These are phyloP conservation scores for Vigna nakashimae DNA, from an alignment of 306 rosid species.

Conservation along the genomic window DNA sequence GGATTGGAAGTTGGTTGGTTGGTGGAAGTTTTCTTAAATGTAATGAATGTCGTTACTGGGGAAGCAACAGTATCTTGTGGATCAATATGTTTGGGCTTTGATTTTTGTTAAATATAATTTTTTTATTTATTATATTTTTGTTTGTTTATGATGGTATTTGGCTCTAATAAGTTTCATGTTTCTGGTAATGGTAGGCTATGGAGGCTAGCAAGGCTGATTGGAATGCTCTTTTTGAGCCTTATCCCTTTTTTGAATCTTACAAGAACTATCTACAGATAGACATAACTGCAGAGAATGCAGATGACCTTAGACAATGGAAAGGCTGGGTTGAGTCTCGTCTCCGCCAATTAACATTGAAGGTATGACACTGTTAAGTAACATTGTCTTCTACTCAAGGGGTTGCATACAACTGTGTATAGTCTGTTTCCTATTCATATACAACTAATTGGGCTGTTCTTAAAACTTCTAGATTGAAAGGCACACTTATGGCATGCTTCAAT, in stretches of 20 bases:
- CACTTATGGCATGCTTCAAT: constrained; percentile 81
- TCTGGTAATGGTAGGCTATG: constrained; percentile 73
- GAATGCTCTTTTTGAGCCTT: constrained; percentile 93
- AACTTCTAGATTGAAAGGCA: constrained; percentile 80
- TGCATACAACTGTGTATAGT: not conserved
- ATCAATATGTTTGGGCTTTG: constrained; percentile 4
- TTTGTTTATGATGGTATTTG: constrained; percentile 28
- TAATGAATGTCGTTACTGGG: not conserved
- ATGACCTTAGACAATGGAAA: constrained; percentile 92
- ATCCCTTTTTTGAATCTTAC: constrained; percentile 84
- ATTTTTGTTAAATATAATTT: not conserved
- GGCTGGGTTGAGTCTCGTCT: constrained; percentile 99
- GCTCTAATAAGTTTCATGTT: constrained; percentile 33
- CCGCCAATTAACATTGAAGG: constrained; percentile 91
- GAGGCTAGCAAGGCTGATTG: constrained; percentile 82
- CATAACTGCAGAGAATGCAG: constrained; percentile 74
- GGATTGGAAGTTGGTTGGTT: constrained; percentile 10
- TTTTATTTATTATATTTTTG: constrained; percentile 9
- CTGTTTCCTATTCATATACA: constrained; percentile 21
- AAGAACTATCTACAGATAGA: constrained; percentile 90
- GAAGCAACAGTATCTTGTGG: constrained; percentile 1
- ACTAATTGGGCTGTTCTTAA: constrained; percentile 34
- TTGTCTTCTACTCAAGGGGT: not conserved
- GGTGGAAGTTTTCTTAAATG: constrained; percentile 9
- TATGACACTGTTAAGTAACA: constrained; percentile 42